A percentile compares a stretch with the other conserved stretches of the same genome.
Conservation (phyloP, 805 yeast genomes). For the Saccharomycopsis amapae region DNA sequence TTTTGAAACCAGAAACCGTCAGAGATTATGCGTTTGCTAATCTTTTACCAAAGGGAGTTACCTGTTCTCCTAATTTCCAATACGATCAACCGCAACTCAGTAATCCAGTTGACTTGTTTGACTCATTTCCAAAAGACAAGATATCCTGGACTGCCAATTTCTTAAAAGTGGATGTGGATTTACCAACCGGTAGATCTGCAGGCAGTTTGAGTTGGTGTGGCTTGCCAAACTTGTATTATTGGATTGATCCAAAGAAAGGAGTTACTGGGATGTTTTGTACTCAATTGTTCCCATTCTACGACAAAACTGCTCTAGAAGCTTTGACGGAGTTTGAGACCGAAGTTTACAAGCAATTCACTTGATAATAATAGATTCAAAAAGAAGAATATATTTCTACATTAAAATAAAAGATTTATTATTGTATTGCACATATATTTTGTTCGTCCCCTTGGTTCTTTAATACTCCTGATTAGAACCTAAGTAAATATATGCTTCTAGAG, state of each 20-base stretch:
- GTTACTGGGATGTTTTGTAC: conserved; percentile 34
- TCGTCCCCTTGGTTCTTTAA: too few relatives aligned
- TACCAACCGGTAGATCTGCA: conserved; percentile 32
- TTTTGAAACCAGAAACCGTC: conserved; percentile 29
- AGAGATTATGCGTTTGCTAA: conserved; percentile 28
- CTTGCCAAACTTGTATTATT: conserved; percentile 33
- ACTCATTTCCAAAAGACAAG: conserved; percentile 17
- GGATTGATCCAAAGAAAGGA: conserved; percentile 33
- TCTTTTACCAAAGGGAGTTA: conserved; percentile 28
- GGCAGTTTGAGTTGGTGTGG: conserved; percentile 36
- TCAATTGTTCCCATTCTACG: conserved; percentile 33
- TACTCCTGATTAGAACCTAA: too few relatives aligned
- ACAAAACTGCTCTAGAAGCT: conserved; percentile 20
- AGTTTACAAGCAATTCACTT: conserved; percentile 12
- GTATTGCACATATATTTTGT: too few relatives aligned
- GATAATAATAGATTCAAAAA: too few relatives aligned
- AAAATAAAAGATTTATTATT: too few relatives aligned
- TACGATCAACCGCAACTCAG: conserved; percentile 20
- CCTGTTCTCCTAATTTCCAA: conserved; percentile 20
- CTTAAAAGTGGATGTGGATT: conserved; percentile 22
- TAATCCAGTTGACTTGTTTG: conserved; percentile 21
- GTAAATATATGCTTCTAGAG: too few relatives aligned
- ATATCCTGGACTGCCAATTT: conserved; percentile 27
- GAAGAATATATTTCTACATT: too few relatives aligned
- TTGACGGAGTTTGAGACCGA: conserved; percentile 21